Evolutionary conservation across 2,329 filamentous ascomycete genomes (phyloP).

Genomic region (Lachnum nothofagi): DNA sequence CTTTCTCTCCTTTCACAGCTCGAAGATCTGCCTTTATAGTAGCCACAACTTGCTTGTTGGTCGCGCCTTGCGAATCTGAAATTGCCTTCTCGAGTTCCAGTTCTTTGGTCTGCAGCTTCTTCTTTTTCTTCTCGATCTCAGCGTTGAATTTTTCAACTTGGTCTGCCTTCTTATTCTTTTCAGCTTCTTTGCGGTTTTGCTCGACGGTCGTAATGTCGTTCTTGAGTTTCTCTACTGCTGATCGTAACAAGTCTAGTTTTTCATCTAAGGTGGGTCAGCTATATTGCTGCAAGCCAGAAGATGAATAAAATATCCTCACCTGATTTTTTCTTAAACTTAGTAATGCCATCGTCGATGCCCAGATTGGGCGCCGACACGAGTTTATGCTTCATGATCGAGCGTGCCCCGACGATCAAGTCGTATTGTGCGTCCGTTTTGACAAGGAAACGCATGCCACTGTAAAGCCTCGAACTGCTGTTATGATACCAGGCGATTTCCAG

Average conservation of each 20-base stretch:
- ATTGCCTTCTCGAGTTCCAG: neutral
- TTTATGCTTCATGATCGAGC: conserved; percentile 6
- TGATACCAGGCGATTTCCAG: conserved; percentile 12
- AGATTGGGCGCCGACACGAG: conserved; percentile 9
- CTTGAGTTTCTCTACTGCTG: neutral
- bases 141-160: neutral
- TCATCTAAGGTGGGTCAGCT: neutral
- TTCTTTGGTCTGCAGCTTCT: neutral
- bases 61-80: neutral
- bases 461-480: conserved; percentile 6
- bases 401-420: conserved; percentile 13
- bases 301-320: neutral
- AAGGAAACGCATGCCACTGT: conserved; percentile 14
- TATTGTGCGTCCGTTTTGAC: conserved; percentile 4
- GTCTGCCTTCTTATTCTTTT: neutral
- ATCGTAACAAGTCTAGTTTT: neutral
- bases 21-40: neutral
- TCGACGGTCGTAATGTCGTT: neutral
- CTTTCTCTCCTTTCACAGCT: neutral
- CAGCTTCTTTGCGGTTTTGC: neutral
- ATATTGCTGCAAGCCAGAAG: neutral
- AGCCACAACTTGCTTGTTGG: neutral
- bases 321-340: neutral
- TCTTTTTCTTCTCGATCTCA: neutral
- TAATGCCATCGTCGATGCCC: neutral